Base-by-base conservation (phyloP, 1,284 basidiomycete species). In the Pseudozyma hubeiensis region DNA sequence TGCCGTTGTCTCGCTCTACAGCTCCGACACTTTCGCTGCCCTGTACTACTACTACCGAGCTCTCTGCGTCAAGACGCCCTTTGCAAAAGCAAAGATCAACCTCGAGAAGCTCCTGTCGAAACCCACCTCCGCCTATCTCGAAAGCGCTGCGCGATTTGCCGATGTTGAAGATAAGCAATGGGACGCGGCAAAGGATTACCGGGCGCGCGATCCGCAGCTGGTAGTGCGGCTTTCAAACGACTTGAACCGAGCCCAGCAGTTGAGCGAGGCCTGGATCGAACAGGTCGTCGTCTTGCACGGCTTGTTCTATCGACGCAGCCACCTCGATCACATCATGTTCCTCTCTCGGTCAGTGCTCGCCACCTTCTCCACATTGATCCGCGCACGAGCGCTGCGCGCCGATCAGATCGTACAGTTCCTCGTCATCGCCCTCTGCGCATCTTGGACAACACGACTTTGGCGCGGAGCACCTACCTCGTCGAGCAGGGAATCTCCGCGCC, bases 41-140 rank as follows among this genome's bases (percentile, higher is more conserved):
- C 87, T 93, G 14, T 89, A 93, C 73, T 91, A 95, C 83, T 96
- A 97, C 85, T 95, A 95, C 81, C 91, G 94, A 40, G 93, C 96
- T 0, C 86, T 98, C 7, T 96, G 93, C 78, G 92, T 94, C 48
- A 88, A 89, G 33, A 88, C 90, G 59, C 92, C 94, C 0, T 98
- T 95, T 85, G 91, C 93, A 37, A 92, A 93, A 1, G 94, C 94
- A 1, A 88, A 90, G 6, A 91, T 92, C 74, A 99, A 99, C 78
- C 87, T 99, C 64, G 89, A 89, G 16, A 90, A 88, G 30, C 66
- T 77, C n/a, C 50, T 82, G 11, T 51, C 50, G 19, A 81, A 78
- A 46, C 71, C 75, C 0, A 68, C 79, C 7, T 62, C 68, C 3
- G 30, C 37, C 5, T 81, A 76, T 55, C 49, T 73, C 29, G 56